Percentiles rank a stretch among this genome's conserved stretches.
Conservation (phyloP, 805 yeast species). For the Blastobotrys mokoenaii region DNA sequence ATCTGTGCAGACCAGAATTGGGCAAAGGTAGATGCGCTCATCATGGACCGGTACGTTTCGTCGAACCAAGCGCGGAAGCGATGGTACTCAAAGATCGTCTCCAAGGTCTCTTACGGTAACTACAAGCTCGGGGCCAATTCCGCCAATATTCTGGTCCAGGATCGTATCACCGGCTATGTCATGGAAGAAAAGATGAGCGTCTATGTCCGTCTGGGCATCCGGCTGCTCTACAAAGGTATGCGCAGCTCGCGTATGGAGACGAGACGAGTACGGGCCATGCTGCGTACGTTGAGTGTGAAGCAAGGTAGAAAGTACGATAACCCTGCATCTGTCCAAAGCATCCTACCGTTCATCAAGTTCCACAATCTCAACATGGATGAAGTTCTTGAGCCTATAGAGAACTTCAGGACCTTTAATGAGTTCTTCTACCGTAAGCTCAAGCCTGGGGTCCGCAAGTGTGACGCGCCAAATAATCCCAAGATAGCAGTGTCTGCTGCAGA, state of each 20-base stretch:
- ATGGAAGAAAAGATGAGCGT: slow-evolving; percentile 88
- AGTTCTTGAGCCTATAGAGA: slow-evolving; percentile 43
- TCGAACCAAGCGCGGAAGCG: slow-evolving; percentile 74
- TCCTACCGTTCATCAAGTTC: slow-evolving; percentile 70
- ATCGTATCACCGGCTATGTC: slow-evolving; percentile 79
- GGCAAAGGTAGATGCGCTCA: slow-evolving; percentile 55
- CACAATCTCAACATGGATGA: slow-evolving; percentile 73
- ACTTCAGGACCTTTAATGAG: slow-evolving; percentile 71
- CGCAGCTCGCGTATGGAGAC: slow-evolving; percentile 43
- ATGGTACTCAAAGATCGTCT: slow-evolving; percentile 79
- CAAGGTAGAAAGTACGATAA: slow-evolving; percentile 82
- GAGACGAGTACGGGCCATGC: slow-evolving; percentile 48
- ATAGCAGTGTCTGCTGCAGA: slow-evolving; percentile 78
- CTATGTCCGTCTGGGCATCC: slow-evolving; percentile 79
- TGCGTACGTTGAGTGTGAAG: slow-evolving; percentile 59
- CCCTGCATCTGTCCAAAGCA: slow-evolving; percentile 56
- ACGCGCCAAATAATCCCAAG: slow-evolving; percentile 40
- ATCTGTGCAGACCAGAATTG: slow-evolving; percentile 75
- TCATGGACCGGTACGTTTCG: slow-evolving; percentile 65
- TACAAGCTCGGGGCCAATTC: slow-evolving; percentile 81
- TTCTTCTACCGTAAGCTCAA: slow-evolving; percentile 76
- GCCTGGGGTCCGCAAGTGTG: slow-evolving; percentile 63
- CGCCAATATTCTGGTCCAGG: slow-evolving; percentile 92
- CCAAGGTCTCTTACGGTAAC: slow-evolving; percentile 82
- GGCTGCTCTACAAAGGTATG: slow-evolving; percentile 72